Evolutionary conservation across 495 filamentous ascomycete genomes (phyloP), one percentile per base, ranked within the genome.

Genomic region (Tuber microsphaerosporum): DNA sequence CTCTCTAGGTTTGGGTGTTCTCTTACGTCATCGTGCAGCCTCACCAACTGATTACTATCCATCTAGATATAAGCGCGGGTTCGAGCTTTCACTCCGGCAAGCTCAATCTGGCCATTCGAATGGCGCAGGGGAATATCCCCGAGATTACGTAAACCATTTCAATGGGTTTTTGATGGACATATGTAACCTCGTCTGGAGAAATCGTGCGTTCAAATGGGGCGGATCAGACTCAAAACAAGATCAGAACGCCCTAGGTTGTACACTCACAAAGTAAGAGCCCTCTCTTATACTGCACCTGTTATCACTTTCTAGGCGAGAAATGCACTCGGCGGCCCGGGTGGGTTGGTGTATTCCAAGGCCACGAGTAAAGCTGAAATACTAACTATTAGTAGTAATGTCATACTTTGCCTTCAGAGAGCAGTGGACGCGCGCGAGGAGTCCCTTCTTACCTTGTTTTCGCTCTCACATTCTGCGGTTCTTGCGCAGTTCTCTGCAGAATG

Each of bases 151-250:
- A 72, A 87, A 89, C 65, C 86, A 88, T 34, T 94, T 95, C 85
- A 97, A 97, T 83, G 91, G 91, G 14, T 93, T 91, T 80, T 87
- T 97, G 44, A 95, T 95, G 91, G 94, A 97, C 80, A 87, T 93
- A 61, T 95, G 92, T 85, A 96, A 97, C 80, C 88, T 92, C 69
- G 79, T 97, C 20, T 96, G 94, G 93, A 88, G 92, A 31, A 90
- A 89, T 34, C 90, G 91, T 20, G 93, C 91, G 0, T 89, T 97
- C 45, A 84, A 83, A 2, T 85, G 88, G 16, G 78, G 78, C 26
- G 73, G 75, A 51, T 65, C 74, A 46, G 75, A 77, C 70, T 79
- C 77, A 26, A 75, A 71, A 51, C 80, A 80, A 20, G 92, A 95
- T 76, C 82, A 86, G 19, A 93, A 93, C 82, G 89, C 93, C 5